Evolutionary conservation across 108 stramenopile genomes (phyloP).

Genomic region (Nitzschia inconspicua): DNA sequence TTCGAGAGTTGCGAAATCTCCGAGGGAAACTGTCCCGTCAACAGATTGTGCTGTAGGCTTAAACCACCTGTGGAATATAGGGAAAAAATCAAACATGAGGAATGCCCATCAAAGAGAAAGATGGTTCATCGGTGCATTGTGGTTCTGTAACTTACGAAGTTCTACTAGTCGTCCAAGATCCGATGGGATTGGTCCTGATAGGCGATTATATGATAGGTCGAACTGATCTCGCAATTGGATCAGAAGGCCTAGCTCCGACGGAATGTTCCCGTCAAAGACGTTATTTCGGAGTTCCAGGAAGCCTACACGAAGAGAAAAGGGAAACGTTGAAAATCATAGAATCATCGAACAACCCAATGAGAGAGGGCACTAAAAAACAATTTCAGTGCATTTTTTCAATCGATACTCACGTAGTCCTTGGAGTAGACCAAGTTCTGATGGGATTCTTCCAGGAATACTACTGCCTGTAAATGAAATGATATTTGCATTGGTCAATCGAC

Average conservation of each 20-base stretch:
- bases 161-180: constrained; percentile 19
- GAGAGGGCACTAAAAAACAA: background rate
- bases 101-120: background rate
- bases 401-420: constrained; percentile 3
- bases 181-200: constrained; percentile 18
- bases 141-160: constrained; percentile 21
- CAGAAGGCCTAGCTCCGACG: constrained; percentile 30
- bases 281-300: constrained; percentile 9
- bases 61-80: constrained; percentile 8
- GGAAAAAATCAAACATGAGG: background rate
- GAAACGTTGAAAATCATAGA: background rate
- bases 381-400: background rate
- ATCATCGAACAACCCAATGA: background rate
- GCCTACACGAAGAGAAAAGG: background rate
- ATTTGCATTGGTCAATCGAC: constrained; percentile 24
- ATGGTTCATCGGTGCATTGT: too few relatives aligned
- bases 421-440: constrained; percentile 44
- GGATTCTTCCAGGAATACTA: constrained; percentile 46
- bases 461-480: constrained; percentile 42
- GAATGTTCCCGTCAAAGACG: constrained; percentile 8
- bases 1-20: constrained; percentile 8
- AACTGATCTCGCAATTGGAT: constrained; percentile 12
- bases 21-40: constrained; percentile 30
- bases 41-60: constrained; percentile 20
- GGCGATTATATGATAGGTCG: constrained; percentile 20